These are phyloP conservation scores for Kwoniella europaea DNA, from an alignment of 768 basidiomycete species.

Conservation along the genomic window DNA sequence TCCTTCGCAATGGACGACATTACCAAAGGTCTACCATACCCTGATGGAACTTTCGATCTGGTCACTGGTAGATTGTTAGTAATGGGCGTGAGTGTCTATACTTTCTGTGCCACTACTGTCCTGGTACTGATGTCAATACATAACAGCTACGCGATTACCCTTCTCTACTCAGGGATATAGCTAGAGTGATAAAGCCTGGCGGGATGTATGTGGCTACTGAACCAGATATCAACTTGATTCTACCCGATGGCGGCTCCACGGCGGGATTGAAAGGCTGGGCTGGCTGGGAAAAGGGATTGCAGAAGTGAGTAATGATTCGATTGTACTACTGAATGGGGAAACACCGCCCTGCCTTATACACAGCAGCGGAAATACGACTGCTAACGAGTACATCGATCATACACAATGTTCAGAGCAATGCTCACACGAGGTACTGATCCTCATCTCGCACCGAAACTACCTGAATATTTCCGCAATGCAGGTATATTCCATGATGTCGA, in stretches of 20 bases:
- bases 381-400: too few species aligned
- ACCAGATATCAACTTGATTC: constrained; percentile 6
- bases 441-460: constrained; percentile 11
- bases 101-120: too few species aligned
- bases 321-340: neutral
- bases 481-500: constrained; percentile 10
- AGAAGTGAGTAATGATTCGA: neutral
- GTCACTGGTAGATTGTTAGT: constrained; percentile 9
- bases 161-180: constrained; percentile 5
- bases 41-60: constrained; percentile 18
- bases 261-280: neutral
- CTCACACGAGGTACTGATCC: constrained; percentile 20
- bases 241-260: neutral
- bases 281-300: neutral
- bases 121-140: neutral
- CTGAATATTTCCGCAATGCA: neutral
- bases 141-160: constrained; percentile 18
- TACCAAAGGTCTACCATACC: constrained; percentile 5
- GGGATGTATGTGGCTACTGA: constrained; percentile 12
- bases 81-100: constrained; percentile 18
- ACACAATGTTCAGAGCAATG: neutral
- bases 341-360: too few species aligned
- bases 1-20: constrained; percentile 17
- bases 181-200: constrained; percentile 1
- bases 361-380: too few species aligned